Base-by-base conservation (phyloP, 1,139 yeast species). In the Dujonia santamariae region DNA sequence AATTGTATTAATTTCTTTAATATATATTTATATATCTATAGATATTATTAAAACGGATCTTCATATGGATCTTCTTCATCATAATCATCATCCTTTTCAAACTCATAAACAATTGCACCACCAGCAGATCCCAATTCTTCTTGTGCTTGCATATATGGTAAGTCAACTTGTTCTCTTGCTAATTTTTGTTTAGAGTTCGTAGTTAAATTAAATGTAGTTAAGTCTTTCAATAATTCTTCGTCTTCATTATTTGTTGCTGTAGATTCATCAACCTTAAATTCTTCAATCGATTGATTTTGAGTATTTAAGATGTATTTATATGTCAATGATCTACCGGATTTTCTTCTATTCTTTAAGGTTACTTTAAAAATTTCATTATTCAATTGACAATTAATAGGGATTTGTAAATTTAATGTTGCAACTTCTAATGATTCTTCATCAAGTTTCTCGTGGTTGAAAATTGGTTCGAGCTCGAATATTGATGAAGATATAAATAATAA, bases 51-150 rank as follows among this genome's bases (percentile, higher is more conserved):
- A 50, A 88, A 90, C 4, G 97, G 97, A 52, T 92, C 97, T 53
- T 92, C 98, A 49, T 82, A 90, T 0, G 97, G 97, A 56, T 92
- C 98, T 46, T 92, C 97, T 56, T 92, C 97, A 53, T 92, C 97
- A 47, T 88, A 90, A 54, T 90, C 97, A 54, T 90, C 83, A 45
- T 78, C 83, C 48, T 76, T 76, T 49, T 85, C 95, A 53, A 80
- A 90, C 53, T 90, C 94, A 53, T 90, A 92, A 9, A 92, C 95
- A 48, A 92, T 90, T 1, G 98, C 97, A 8, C 77, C 77, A 26
- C 96, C 95, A 16, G 61, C 51, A 19, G 92, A 86, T 3, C 88
- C 94, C 39, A 84, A 67, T 19, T 74, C 71, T 34, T 74, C 68
- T 54, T 90, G 97, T 0, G 97, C 97, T 48, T 85, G 85, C 66